Conservation (phyloP, 2,329 filamentous ascomycete genomes). For the Cercospora canescens region DNA sequence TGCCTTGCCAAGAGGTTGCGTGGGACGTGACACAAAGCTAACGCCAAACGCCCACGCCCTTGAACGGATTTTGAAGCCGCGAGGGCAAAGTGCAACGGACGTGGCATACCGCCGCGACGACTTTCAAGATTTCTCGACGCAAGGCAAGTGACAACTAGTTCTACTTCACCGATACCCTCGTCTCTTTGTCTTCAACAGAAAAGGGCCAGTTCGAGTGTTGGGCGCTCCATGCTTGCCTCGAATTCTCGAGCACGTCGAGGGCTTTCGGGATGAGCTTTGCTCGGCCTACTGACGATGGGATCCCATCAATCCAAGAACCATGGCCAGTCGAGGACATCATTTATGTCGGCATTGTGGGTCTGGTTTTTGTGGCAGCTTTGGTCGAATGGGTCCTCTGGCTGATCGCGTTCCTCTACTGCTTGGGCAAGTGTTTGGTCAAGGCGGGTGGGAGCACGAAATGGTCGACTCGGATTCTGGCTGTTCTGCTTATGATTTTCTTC, state of each 20-base stretch:
- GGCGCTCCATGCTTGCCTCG: not conserved
- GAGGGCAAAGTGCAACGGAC: conserved; percentile 3
- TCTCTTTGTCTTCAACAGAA: not conserved
- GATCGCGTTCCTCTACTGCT: conserved; percentile 88
- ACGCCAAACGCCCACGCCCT: conserved; percentile 10
- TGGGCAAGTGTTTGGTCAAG: conserved; percentile 84
- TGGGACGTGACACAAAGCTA: conserved; percentile 13
- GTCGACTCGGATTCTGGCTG: conserved; percentile 75
- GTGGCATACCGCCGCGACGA: not conserved
- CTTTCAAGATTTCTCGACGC: conserved; percentile 4
- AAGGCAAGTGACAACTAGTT: conserved; percentile 7
- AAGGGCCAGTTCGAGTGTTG: not conserved
- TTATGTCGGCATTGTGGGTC: conserved; percentile 77
- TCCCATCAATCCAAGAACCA: conserved; percentile 18
- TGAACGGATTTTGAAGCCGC: conserved; percentile 5
- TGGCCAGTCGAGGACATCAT: conserved; percentile 64
- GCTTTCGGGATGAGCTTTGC: conserved; percentile 9
- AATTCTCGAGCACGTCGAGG: not conserved
- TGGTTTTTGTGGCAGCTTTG: conserved; percentile 79
- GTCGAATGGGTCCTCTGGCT: conserved; percentile 96
- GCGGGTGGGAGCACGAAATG: conserved; percentile 61
- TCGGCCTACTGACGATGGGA: conserved; percentile 12
- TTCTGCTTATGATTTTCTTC: conserved; percentile 74
- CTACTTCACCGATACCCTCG: not conserved
- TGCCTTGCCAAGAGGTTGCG: not conserved